These are phyloP conservation scores for Penicillium lagena DNA, from an alignment of 495 filamentous ascomycete species.

Conservation along the genomic window DNA sequence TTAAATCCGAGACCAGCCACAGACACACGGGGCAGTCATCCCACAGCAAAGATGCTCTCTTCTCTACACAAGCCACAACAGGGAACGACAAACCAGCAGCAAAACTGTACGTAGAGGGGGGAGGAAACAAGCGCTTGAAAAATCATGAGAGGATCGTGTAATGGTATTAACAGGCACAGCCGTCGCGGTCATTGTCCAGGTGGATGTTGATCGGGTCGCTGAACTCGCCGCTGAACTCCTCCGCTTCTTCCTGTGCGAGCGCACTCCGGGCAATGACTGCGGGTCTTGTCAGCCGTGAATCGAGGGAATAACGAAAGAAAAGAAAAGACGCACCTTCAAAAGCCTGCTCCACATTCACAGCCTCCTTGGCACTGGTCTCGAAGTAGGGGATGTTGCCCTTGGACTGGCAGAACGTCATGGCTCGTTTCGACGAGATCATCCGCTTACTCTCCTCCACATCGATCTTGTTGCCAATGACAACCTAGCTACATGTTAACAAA, in stretches of 20 bases:
- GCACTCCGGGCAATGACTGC: constrained; percentile 95
- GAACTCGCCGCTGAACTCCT: constrained; percentile 88
- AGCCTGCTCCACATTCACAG: constrained; percentile 95
- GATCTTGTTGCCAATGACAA: constrained; percentile 97
- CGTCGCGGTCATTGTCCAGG: constrained; percentile 82
- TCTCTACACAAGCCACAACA: neutral
- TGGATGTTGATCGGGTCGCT: constrained; percentile 97
- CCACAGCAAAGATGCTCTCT: too few relatives aligned
- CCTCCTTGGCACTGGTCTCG: constrained; percentile 98
- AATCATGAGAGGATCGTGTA: constrained; percentile 18
- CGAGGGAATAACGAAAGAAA: too few relatives aligned
- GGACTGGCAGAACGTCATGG: constrained; percentile 94
- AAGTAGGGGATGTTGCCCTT: constrained; percentile 98
- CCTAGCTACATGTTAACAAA: constrained; percentile 34
- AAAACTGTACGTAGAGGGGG: neutral
- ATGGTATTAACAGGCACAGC: constrained; percentile 74
- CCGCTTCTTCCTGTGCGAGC: constrained; percentile 90
- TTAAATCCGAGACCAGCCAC: too few relatives aligned
- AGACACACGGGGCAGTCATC: too few relatives aligned
- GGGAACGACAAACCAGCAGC: constrained; percentile 1
- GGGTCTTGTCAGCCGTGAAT: too few relatives aligned
- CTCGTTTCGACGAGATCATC: constrained; percentile 90
- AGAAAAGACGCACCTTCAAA: constrained; percentile 70
- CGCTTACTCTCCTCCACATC: constrained; percentile 97
- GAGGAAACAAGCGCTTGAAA: constrained; percentile 18